phyloP scores from a whole-genome alignment of 1,139 yeast genomes.

The Suhomyces taliae region DNA sequence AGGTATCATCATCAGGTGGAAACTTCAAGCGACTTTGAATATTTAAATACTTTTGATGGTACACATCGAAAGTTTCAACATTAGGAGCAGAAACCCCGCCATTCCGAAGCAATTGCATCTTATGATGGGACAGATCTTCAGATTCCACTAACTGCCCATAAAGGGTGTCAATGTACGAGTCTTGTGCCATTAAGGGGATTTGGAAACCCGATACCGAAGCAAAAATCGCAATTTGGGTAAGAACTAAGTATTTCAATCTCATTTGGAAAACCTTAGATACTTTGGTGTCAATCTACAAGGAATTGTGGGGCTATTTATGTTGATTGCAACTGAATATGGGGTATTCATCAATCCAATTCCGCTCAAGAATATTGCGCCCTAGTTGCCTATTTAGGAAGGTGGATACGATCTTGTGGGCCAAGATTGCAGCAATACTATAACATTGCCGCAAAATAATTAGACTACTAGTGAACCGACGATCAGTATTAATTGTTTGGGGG shows the following conservation, averaged over 20 bases:
- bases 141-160: slow-evolving; percentile 26
- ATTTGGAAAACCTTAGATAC: no score
- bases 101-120: not conserved
- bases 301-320: not conserved
- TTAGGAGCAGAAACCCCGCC: not conserved
- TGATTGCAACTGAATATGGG: not conserved
- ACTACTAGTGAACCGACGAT: no score
- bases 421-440: no score
- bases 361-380: not conserved
- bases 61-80: not conserved
- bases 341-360: not conserved
- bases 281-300: not conserved
- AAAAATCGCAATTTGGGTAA: not conserved
- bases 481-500: no score
- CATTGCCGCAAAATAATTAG: no score
- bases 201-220: not conserved
- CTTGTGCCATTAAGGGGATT: not conserved
- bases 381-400: not conserved
- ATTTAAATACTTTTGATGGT: slow-evolving; percentile 8
- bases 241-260: not conserved
- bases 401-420: not conserved
- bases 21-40: slow-evolving; percentile 25
- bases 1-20: slow-evolving; percentile 40
- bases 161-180: slow-evolving; percentile 26
- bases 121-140: slow-evolving; percentile 4